A percentile compares a stretch with the other conserved stretches of the same genome.
Conservation (phyloP, 768 basidiomycete genomes). For the Auricularia sp. region DNA sequence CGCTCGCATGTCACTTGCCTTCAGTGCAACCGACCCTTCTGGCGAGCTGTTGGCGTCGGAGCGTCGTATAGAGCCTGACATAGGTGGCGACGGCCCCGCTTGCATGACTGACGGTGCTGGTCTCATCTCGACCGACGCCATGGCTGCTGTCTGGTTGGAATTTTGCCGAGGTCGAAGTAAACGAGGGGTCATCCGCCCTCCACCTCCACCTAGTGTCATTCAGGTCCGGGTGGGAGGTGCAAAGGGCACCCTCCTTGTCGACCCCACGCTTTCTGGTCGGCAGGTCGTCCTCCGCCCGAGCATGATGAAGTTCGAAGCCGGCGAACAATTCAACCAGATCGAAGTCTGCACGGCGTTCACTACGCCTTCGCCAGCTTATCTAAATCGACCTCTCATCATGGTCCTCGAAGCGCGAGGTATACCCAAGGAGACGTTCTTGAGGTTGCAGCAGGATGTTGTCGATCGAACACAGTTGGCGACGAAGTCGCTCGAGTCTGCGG, state of each 20-base stretch:
- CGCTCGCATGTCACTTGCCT: constrained; percentile 62
- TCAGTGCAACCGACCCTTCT: constrained; percentile 61
- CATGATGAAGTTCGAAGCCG: constrained; percentile 58
- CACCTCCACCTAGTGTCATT: constrained; percentile 36
- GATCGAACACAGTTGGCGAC: constrained; percentile 33
- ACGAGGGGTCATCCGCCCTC: constrained; percentile 8
- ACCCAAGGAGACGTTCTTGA: constrained; percentile 39
- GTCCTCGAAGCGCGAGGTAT: constrained; percentile 53
- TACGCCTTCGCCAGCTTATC: constrained; percentile 43
- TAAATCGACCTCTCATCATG: constrained; percentile 62
- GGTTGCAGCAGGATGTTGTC: constrained; percentile 44
- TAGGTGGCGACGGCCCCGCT: constrained; percentile 26
- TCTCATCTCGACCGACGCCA: constrained; percentile 47
- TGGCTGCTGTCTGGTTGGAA: constrained; percentile 33
- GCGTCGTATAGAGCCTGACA: constrained; percentile 20
- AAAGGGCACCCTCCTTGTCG: constrained; percentile 55
- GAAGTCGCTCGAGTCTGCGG: constrained; percentile 33
- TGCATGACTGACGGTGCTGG: constrained; percentile 67
- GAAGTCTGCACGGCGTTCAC: constrained; percentile 61
- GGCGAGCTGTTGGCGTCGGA: constrained; percentile 28
- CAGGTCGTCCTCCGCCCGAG: constrained; percentile 43
- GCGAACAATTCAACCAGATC: constrained; percentile 28
- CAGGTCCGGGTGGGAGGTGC: constrained; percentile 58
- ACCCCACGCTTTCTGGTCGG: constrained; percentile 40
- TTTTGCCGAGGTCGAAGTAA: constrained; percentile 28